Conservation (phyloP, 768 basidiomycete species). For the Amanita polypyramis region DNA sequence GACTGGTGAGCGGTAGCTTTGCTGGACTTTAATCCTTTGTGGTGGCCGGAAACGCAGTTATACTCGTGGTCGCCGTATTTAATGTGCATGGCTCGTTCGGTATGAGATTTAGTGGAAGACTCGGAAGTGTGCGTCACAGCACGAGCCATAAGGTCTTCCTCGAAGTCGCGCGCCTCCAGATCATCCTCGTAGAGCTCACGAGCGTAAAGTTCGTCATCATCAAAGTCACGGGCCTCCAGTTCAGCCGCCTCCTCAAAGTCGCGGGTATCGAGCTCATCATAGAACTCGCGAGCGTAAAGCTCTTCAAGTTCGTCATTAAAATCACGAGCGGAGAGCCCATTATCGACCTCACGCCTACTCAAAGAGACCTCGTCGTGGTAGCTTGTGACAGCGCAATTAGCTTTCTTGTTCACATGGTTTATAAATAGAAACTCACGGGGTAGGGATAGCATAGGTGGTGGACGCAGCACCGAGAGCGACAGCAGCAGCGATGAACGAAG, state of each 20-base stretch:
- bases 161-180: not conserved
- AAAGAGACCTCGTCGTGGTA: not conserved
- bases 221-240: not conserved
- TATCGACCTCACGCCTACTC: not conserved
- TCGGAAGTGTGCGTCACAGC: too few species aligned
- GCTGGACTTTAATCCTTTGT: too few species aligned
- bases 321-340: not conserved
- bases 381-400: too few species aligned
- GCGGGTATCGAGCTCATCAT: not conserved
- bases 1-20: too few species aligned
- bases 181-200: constrained; percentile 2
- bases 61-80: too few species aligned
- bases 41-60: too few species aligned
- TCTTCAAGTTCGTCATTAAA: constrained; percentile 2
- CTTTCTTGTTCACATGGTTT: too few species aligned
- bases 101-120: too few species aligned
- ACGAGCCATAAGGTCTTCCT: too few species aligned
- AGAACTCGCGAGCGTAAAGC: constrained; percentile 1
- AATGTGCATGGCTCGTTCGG: too few species aligned
- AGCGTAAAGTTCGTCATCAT: constrained; percentile 1
- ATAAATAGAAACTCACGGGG: not conserved
- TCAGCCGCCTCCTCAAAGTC: not conserved
- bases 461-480: constrained; percentile 1
- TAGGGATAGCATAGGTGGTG: constrained; percentile 1
- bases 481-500: constrained; percentile 3